phyloP scores from a whole-genome alignment of 1,139 yeast species.

The Meyerozyma smithsonii region DNA sequence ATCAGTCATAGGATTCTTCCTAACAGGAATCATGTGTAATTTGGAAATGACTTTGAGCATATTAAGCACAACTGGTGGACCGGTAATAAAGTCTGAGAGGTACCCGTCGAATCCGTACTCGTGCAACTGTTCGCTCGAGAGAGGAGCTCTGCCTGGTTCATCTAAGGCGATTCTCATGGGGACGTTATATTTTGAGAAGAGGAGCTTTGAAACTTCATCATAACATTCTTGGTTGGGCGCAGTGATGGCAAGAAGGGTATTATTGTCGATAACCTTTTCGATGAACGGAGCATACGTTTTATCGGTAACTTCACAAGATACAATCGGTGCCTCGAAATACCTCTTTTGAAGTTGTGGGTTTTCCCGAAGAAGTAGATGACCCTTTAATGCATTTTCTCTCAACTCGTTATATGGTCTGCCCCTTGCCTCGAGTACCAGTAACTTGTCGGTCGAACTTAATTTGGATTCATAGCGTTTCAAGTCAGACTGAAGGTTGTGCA shows the following conservation, averaged over 20 bases:
- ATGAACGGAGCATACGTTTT: conserved; percentile 48
- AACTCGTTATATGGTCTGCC: conserved; percentile 22
- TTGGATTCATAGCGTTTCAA: conserved; percentile 17
- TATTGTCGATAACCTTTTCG: conserved; percentile 53
- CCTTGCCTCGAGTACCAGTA: conserved; percentile 36
- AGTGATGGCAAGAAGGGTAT: conserved; percentile 49
- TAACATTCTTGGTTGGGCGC: conserved; percentile 39
- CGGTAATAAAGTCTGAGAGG: conserved; percentile 63
- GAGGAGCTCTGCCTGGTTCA: conserved; percentile 11
- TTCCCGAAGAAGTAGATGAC: conserved; percentile 29
- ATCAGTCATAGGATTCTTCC: conserved; percentile 37
- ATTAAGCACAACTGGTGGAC: conserved; percentile 68
- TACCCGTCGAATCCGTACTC: conserved; percentile 75
- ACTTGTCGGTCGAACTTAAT: conserved; percentile 47
- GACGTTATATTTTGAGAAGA: conserved; percentile 24
- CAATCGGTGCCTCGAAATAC: conserved; percentile 74
- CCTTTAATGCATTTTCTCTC: conserved; percentile 26
- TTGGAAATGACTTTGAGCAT: conserved; percentile 64
- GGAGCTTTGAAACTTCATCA: conserved; percentile 31
- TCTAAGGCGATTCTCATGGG: conserved; percentile 30
- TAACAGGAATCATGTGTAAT: conserved; percentile 63
- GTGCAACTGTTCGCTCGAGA: conserved; percentile 30
- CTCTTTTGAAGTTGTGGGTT: conserved; percentile 26
- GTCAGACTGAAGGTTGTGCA: conserved; percentile 7
- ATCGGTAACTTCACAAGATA: conserved; percentile 55